phyloP scores from a whole-genome alignment of 148 eudicot species.

The Vaccinium darrowii region DNA sequence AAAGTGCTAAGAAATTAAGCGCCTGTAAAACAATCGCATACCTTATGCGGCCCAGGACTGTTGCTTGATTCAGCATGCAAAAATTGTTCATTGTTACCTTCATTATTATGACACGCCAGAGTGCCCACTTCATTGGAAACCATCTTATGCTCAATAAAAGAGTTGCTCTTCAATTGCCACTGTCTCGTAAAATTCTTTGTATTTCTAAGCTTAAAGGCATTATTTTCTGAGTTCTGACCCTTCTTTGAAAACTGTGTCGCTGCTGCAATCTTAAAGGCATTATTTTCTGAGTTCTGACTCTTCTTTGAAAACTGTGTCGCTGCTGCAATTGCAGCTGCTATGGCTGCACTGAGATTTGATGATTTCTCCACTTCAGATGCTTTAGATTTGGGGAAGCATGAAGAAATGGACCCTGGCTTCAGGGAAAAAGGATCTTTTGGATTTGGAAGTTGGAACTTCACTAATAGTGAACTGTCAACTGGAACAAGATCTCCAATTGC shows the following conservation, averaged over 20 bases:
- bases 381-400: conserved; percentile 21
- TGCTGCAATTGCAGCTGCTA: conserved; percentile 73
- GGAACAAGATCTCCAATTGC: conserved; percentile 52
- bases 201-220: neutral
- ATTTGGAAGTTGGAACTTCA: conserved; percentile 58
- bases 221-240: conserved; percentile 12
- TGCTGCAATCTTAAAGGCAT: conserved; percentile 34
- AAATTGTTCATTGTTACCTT: conserved; percentile 6
- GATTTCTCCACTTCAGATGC: conserved; percentile 43
- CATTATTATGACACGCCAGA: neutral
- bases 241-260: conserved; percentile 64
- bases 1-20: neutral
- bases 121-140: conserved; percentile 1
- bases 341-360: conserved; percentile 55
- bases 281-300: conserved; percentile 11
- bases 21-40: neutral
- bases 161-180: conserved; percentile 5
- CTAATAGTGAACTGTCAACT: conserved; percentile 37
- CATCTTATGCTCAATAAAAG: conserved; percentile 5
- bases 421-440: conserved; percentile 58
- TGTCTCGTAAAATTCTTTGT: neutral
- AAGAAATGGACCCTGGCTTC: conserved; percentile 60
- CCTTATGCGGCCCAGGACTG: conserved; percentile 8
- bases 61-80: conserved; percentile 5
- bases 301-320: conserved; percentile 64